phyloP scores from a whole-genome alignment of 108 stramenopile genomes.

The Parietichytrium sp. region DNA sequence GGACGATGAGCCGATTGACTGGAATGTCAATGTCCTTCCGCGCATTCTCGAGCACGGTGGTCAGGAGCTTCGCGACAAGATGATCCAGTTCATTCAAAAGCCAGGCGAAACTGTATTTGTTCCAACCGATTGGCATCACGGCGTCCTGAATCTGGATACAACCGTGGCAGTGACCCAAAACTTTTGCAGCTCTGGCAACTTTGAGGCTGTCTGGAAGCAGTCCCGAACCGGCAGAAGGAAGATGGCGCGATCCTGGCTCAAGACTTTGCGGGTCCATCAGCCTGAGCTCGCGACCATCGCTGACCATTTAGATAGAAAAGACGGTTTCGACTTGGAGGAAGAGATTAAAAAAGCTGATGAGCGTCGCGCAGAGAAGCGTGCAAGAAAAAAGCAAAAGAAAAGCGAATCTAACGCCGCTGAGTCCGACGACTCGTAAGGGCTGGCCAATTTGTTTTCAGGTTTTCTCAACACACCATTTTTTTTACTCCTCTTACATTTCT shows the following conservation, averaged over 20 bases:
- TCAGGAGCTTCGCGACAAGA: conserved; percentile 31
- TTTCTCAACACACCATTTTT: no score
- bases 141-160: conserved; percentile 89
- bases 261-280: conserved; percentile 46
- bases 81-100: conserved; percentile 90
- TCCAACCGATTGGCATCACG: conserved; percentile 97
- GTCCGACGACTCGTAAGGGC: not conserved
- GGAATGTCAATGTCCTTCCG: not conserved
- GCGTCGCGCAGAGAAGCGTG: no score
- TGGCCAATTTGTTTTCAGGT: no score
- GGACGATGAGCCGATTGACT: conserved; percentile 90
- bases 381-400: not conserved
- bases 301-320: conserved; percentile 69
- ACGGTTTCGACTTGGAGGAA: conserved; percentile 81
- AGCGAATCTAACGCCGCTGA: not conserved
- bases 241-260: conserved; percentile 85
- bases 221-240: conserved; percentile 84
- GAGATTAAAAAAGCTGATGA: conserved; percentile 56
- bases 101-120: conserved; percentile 93
- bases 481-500: no score
- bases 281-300: conserved; percentile 76
- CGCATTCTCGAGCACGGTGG: conserved; percentile 45
- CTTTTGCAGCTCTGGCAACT: conserved; percentile 84
- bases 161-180: conserved; percentile 96
- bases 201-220: conserved; percentile 86